phyloP scores from a whole-genome alignment of 371 early-diverging fungal species.

The Saksenaea vasiformis region DNA sequence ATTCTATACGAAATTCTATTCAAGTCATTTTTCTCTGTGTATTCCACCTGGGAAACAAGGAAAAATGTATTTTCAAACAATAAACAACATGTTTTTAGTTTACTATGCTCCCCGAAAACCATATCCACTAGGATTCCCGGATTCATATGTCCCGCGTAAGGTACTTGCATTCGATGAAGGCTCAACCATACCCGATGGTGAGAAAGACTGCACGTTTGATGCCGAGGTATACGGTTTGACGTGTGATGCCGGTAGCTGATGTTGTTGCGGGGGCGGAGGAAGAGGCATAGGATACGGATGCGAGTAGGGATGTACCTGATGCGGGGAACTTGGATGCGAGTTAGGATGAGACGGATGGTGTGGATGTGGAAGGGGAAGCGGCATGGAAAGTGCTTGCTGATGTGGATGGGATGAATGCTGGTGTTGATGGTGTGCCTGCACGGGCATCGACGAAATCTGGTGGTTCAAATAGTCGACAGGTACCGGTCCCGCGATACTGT shows the following conservation, averaged over 20 bases:
- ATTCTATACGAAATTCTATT: not conserved
- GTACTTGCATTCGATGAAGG: conserved; percentile 7
- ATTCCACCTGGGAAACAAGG: conserved; percentile 9
- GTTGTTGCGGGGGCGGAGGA: not conserved
- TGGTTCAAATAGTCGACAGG: conserved; percentile 26
- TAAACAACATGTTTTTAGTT: not conserved
- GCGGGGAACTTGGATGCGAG: not conserved
- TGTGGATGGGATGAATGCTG: not conserved
- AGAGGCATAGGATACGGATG: not conserved
- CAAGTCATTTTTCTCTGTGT: not conserved
- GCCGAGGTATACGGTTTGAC: conserved; percentile 27
- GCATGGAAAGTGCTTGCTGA: not conserved
- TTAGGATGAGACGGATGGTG: conserved; percentile 3
- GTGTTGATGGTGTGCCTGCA: conserved; percentile 10
- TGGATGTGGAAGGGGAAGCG: not conserved
- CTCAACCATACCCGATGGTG: conserved; percentile 38
- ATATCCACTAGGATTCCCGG: conserved; percentile 1
- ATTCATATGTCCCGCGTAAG: conserved; percentile 1
- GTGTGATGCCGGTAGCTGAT: conserved; percentile 6
- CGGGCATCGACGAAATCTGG: conserved; percentile 16
- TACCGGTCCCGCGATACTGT: conserved; percentile 9
- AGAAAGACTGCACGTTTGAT: conserved; percentile 20
- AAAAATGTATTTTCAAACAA: conserved; percentile 1
- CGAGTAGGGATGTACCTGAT: not conserved
- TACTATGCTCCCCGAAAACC: conserved; percentile 4